These are phyloP conservation scores for Biscogniauxia sp. DNA, from an alignment of 2,329 filamentous ascomycete species.

Conservation along the genomic window DNA sequence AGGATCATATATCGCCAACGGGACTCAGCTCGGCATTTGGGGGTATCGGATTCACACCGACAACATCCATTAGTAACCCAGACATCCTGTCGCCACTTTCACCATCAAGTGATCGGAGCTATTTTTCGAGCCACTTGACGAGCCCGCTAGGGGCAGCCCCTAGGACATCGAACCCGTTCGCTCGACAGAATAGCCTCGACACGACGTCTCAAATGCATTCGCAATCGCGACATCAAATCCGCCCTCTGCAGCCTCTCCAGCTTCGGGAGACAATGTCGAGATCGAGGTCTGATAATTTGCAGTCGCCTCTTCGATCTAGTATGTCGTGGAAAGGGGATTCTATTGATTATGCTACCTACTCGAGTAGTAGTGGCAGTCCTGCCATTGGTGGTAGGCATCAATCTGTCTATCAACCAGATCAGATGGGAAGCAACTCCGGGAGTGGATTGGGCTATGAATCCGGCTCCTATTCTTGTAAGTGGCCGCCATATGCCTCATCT, in stretches of 20 bases:
- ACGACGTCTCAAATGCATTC: constrained; percentile 44
- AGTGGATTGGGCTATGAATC: constrained; percentile 49
- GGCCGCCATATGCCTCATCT: not conserved
- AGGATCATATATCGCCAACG: constrained; percentile 66
- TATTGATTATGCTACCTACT: constrained; percentile 56
- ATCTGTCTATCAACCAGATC: constrained; percentile 50
- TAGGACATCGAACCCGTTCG: constrained; percentile 52
- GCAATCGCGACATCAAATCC: constrained; percentile 45
- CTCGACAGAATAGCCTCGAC: constrained; percentile 47
- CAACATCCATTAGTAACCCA: constrained; percentile 47
- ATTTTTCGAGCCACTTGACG: constrained; percentile 48
- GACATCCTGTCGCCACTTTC: constrained; percentile 60
- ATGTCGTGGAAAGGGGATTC: constrained; percentile 63
- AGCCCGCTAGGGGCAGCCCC: constrained; percentile 46
- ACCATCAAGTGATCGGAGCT: constrained; percentile 53
- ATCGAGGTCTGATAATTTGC: constrained; percentile 55
- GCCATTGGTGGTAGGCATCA: constrained; percentile 46
- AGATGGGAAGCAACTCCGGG: constrained; percentile 41
- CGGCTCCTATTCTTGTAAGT: constrained; percentile 51
- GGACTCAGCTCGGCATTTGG: constrained; percentile 67
- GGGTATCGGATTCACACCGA: constrained; percentile 61
- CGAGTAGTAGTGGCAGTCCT: constrained; percentile 45
- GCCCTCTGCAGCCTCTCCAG: constrained; percentile 57
- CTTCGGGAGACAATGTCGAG: constrained; percentile 56
- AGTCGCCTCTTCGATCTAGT: constrained; percentile 57